Conservation (phyloP, 805 yeast species). For the Diddensiella transvaalensis region DNA sequence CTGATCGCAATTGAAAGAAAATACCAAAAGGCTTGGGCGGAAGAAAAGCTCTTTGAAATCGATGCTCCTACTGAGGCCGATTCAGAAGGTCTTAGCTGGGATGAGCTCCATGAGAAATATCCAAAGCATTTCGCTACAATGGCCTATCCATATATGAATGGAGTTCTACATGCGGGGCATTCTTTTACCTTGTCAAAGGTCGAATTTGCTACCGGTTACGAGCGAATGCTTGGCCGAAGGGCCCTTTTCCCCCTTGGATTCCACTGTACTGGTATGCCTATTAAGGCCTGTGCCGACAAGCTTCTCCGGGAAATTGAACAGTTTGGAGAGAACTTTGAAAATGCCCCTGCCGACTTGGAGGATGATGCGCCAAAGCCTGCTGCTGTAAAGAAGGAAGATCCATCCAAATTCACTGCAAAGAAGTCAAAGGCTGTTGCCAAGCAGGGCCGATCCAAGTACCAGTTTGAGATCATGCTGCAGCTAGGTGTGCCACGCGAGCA, state of each 20-base stretch:
- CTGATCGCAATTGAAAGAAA: conserved; percentile 83
- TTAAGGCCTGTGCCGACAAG: conserved; percentile 90
- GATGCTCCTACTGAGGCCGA: conserved; percentile 82
- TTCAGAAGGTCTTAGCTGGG: conserved; percentile 52
- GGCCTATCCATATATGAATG: conserved; percentile 99
- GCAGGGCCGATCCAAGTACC: conserved; percentile 90
- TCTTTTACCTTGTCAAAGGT: conserved; percentile 91
- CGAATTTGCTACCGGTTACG: conserved; percentile 89
- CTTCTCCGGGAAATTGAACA: conserved; percentile 85
- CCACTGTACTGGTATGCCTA: conserved; percentile 99
- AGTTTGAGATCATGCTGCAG: conserved; percentile 94
- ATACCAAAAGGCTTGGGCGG: conserved; percentile 84
- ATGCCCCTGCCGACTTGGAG: conserved; percentile 57
- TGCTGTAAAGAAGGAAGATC: conserved; percentile 57
- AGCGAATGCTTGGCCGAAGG: conserved; percentile 88
- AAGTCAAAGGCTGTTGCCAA: conserved; percentile 93
- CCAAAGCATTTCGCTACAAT: conserved; percentile 90
- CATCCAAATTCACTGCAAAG: conserved; percentile 86
- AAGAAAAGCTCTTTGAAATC: conserved; percentile 78
- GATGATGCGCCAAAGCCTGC: conserved; percentile 25
- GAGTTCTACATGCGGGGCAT: conserved; percentile 97
- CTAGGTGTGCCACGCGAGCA: conserved; percentile 83
- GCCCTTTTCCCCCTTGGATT: conserved; percentile 95
- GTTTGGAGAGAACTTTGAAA: conserved; percentile 77
- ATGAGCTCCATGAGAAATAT: conserved; percentile 68